phyloP scores from a whole-genome alignment of 257 asterid genomes.

The Penstemon newberryi region DNA sequence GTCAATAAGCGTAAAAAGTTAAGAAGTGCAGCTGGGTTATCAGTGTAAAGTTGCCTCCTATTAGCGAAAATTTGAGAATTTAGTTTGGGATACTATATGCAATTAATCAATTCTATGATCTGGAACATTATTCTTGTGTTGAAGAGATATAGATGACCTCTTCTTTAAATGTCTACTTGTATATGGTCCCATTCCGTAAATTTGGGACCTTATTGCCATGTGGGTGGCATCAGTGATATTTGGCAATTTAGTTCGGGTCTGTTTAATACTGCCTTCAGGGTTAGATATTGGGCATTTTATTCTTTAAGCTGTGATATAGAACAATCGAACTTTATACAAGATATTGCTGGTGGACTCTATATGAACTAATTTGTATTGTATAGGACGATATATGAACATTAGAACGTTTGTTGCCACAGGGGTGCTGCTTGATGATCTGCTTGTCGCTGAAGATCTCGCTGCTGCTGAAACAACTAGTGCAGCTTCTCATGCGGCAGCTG shows the following conservation, averaged over 20 bases:
- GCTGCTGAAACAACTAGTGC: constrained; percentile 94
- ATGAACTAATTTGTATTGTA: constrained; percentile 11
- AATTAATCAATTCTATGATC: constrained; percentile 20
- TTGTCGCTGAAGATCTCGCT: constrained; percentile 96
- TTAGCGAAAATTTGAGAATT: constrained; percentile 20
- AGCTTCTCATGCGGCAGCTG: constrained; percentile 94
- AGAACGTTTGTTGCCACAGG: constrained; percentile 43
- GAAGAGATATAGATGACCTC: not conserved
- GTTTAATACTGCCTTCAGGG: constrained; percentile 15
- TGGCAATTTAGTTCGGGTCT: constrained; percentile 1
- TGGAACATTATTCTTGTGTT: not conserved
- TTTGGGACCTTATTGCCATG: constrained; percentile 1
- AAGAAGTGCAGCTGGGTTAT: not conserved
- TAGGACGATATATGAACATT: not conserved
- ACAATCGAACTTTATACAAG: not conserved
- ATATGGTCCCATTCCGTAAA: not conserved
- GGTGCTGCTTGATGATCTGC: constrained; percentile 89
- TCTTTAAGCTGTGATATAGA: not conserved
- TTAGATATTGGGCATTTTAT: constrained; percentile 1
- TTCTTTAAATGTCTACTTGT: not conserved
- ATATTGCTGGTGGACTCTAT: not conserved
- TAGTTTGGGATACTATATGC: constrained; percentile 19
- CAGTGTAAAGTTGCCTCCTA: not conserved
- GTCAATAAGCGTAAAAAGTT: not conserved
- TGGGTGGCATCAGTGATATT: not conserved